phyloP scores from a whole-genome alignment of 495 filamentous ascomycete genomes.

The Talaromyces proteolyticus region DNA sequence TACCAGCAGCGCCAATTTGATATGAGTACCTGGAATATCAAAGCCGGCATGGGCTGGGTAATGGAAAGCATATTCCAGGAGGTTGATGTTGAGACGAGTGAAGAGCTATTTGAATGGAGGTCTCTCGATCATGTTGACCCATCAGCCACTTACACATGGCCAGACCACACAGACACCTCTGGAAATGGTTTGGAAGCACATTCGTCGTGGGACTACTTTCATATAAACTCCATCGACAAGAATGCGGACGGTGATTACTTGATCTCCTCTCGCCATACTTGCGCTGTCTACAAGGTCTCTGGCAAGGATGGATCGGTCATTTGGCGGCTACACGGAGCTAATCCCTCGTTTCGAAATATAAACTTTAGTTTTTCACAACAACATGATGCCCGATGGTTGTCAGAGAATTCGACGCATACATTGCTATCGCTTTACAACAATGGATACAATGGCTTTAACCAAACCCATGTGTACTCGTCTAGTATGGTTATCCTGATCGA shows the following conservation, averaged over 20 bases:
- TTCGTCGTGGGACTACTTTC: conserved; percentile 59
- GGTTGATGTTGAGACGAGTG: conserved; percentile 45
- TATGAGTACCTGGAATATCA: conserved; percentile 45
- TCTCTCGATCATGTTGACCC: conserved; percentile 48
- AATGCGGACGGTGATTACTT: conserved; percentile 52
- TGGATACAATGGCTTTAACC: conserved; percentile 43
- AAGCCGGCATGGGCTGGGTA: conserved; percentile 40
- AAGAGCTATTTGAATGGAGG: conserved; percentile 48
- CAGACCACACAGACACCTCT: conserved; percentile 40
- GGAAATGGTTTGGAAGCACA: conserved; percentile 33
- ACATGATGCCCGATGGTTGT: conserved; percentile 54
- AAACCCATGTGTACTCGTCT: conserved; percentile 40
- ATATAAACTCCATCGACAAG: conserved; percentile 61
- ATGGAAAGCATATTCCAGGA: conserved; percentile 48
- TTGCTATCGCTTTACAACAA: conserved; percentile 54
- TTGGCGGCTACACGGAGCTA: conserved; percentile 50
- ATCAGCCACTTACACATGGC: conserved; percentile 36
- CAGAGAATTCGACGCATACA: conserved; percentile 43
- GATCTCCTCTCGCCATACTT: conserved; percentile 54
- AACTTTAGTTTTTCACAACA: conserved; percentile 57
- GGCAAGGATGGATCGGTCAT: conserved; percentile 51
- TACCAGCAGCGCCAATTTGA: conserved; percentile 52
- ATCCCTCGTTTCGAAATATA: conserved; percentile 38
- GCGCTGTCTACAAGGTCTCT: conserved; percentile 55
- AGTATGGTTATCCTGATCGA: conserved; percentile 55